Evolutionary conservation across 495 filamentous ascomycete species (phyloP).

Genomic region (Symbiotaphrina buchneri): DNA sequence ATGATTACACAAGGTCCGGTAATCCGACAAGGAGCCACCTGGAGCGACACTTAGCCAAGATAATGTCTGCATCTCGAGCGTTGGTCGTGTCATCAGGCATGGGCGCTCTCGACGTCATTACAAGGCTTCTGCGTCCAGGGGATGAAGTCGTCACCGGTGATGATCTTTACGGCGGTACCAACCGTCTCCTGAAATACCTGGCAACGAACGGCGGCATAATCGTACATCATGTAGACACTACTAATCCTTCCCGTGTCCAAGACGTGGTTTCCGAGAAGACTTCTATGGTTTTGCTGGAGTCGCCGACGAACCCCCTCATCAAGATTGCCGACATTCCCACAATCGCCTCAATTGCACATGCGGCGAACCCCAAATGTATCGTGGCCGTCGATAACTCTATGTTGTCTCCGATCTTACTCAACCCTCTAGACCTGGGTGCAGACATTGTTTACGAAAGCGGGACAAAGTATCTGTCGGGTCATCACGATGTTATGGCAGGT

Average conservation of each 20-base stretch:
- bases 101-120: constrained; percentile 93
- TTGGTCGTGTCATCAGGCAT: constrained; percentile 91
- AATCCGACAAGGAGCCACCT: constrained; percentile 93
- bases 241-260: constrained; percentile 39
- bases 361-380: constrained; percentile 54
- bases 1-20: constrained; percentile 94
- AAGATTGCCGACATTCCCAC: constrained; percentile 83
- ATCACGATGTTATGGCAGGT: constrained; percentile 97
- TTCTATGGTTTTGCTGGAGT: constrained; percentile 88
- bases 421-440: constrained; percentile 80
- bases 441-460: constrained; percentile 95
- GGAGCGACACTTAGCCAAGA: constrained; percentile 92
- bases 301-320: constrained; percentile 91
- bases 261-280: constrained; percentile 56
- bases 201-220: constrained; percentile 64
- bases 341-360: constrained; percentile 55
- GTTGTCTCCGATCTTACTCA: constrained; percentile 81
- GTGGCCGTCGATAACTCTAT: constrained; percentile 96
- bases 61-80: constrained; percentile 83
- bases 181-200: constrained; percentile 82
- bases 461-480: constrained; percentile 92
- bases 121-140: constrained; percentile 74
- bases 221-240: constrained; percentile 94
- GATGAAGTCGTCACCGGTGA: constrained; percentile 96
- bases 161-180: constrained; percentile 89